These are phyloP conservation scores for Hyphopichia buzzinii DNA, from an alignment of 1,139 yeast species.

Conservation along the genomic window DNA sequence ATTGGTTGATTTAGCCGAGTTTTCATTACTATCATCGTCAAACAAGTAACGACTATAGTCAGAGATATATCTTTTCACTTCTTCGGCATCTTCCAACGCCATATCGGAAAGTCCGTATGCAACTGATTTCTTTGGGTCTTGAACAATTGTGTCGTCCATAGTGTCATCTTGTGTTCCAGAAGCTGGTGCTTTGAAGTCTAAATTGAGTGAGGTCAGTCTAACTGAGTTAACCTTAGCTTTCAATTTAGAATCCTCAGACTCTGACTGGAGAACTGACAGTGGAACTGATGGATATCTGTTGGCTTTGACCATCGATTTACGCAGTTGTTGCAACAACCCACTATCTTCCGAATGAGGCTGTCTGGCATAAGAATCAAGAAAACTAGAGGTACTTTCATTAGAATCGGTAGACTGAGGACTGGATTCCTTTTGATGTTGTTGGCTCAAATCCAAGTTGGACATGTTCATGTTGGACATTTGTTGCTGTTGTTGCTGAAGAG, in stretches of 20 bases:
- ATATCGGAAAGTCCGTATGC: conserved; percentile 15
- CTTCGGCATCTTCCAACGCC: conserved; percentile 12
- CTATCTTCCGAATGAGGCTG: conserved; percentile 12
- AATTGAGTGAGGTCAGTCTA: conserved; percentile 25
- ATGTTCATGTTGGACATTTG: conserved; percentile 2
- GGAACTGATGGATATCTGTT: conserved; percentile 42
- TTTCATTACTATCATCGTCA: conserved; percentile 22
- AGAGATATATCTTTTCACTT: conserved; percentile 21
- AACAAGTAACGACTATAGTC: conserved; percentile 34
- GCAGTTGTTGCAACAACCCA: conserved; percentile 27
- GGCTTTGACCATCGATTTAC: conserved; percentile 34
- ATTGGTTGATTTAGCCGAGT: conserved; percentile 5
- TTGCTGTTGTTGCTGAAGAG: conserved; percentile 1
- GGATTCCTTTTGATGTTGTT: not conserved
- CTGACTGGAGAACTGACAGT: conserved; percentile 10
- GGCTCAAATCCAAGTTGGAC: conserved; percentile 2
- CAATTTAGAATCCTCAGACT: conserved; percentile 3
- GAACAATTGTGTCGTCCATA: not conserved
- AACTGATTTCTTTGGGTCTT: conserved; percentile 8
- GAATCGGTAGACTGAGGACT: not conserved
- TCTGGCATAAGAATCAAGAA: not conserved
- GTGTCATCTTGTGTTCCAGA: not conserved
- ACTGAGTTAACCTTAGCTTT: conserved; percentile 3
- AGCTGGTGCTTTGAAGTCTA: conserved; percentile 21
- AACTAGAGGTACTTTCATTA: not conserved